Evolutionary conservation across 768 basidiomycete species (phyloP), one percentile per base, ranked within the genome.

Genomic region (Leucosporidium scottii): DNA sequence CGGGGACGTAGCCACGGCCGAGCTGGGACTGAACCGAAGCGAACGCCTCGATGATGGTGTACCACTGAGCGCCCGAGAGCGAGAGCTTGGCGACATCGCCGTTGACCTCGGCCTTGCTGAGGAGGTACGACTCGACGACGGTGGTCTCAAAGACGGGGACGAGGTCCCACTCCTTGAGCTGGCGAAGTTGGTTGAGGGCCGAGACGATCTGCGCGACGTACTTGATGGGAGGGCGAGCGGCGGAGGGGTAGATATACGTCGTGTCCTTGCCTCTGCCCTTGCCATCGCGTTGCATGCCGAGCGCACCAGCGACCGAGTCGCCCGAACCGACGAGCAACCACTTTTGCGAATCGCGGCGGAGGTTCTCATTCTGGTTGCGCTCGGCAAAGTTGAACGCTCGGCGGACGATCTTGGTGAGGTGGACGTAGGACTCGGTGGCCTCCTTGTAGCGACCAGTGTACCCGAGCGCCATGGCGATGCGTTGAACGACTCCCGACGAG

Each of bases 21-120:
- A 59, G 9, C 18, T 25, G 51, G 0, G 67, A 63, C 8, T 36
- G 60, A 20, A 44, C 49, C 57, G 55, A 44, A 18, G 65, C 68
- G 27, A 69, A 67, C 6, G 68, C 62, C 57, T 69, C 64, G 66
- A 73, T 53, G 21, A 62, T 55, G 47, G 60, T 62, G 68, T n/a
- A 73, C 71, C 68, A 69, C 5, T 65, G 50, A 30, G 61, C 63
- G 56, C 65, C 65, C 12, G 30, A 12, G 34, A 69, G 53, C 4
- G 23, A 34, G 44, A 64, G 62, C 39, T 27, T n/a, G 4, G 30
- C 15, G 23, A n/a, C 20, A 13, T 64, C 54, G 49, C 34, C 50
- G 15, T 30, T 23, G 17, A 27, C 60, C 4, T 20, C 58, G 3
- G 39, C 57, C 23, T 57, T 59, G 2, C 48, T 30, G 39, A 25